Percentiles rank a stretch among this genome's conserved stretches.
Evolutionary conservation across 2,329 filamentous ascomycete species (phyloP).

Genomic region (Ophiostoma tasmaniense): DNA sequence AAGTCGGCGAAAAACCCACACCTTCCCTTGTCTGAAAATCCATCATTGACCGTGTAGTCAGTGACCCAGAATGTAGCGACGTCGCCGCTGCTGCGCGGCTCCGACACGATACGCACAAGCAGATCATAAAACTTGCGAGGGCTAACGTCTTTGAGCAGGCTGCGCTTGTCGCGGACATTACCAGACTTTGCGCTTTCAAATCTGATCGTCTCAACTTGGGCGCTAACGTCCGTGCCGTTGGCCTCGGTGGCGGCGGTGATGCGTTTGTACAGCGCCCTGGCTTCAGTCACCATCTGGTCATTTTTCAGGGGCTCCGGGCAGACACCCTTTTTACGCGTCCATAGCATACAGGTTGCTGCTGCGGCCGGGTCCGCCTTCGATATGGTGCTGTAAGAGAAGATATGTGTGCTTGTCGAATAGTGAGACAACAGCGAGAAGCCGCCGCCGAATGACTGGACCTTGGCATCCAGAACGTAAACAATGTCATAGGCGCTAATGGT

Average conservation of each 20-base stretch:
- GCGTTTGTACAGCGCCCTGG: background rate
- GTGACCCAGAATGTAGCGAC: conserved; percentile 62
- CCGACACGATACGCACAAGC: conserved; percentile 58
- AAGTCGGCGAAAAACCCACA: conserved; percentile 7
- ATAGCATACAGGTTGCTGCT: background rate
- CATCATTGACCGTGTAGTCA: conserved; percentile 68
- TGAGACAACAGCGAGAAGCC: background rate
- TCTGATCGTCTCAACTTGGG: background rate
- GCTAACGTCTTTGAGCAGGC: background rate
- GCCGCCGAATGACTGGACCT: background rate
- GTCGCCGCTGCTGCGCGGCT: conserved; percentile 35
- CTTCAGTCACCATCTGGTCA: background rate
- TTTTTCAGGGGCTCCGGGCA: background rate
- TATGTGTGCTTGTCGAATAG: conserved; percentile 38
- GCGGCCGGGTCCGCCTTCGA: background rate
- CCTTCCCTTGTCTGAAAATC: conserved; percentile 47
- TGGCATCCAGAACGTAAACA: background rate
- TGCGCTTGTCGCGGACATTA: background rate
- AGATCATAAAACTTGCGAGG: conserved; percentile 40
- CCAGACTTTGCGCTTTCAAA: background rate
- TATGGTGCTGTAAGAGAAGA: conserved; percentile 21
- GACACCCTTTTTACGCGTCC: background rate
- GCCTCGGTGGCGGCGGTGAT: background rate
- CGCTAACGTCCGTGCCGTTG: background rate
- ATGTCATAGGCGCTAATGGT: background rate